Evolutionary conservation across 1,284 basidiomycete genomes (phyloP), one percentile per base, ranked within the genome.

Genomic region (Anthracocystis panici-leucophaei): DNA sequence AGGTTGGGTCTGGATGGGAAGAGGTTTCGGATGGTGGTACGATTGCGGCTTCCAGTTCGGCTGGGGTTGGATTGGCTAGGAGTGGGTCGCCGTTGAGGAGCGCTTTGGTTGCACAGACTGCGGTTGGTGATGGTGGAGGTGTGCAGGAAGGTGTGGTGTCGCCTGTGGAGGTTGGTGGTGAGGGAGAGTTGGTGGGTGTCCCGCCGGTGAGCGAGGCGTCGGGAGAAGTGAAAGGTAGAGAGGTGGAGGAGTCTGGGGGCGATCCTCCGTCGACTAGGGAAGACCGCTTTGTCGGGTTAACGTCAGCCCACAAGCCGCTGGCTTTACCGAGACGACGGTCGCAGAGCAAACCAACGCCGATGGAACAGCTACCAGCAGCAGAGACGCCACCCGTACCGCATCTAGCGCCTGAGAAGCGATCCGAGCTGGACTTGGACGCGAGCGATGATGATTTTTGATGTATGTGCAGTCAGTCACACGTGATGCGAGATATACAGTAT

Each of bases 1-100:
- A 76, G 42, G 51, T 60, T 0, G 74, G 66, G 12, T 76, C 74
- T 8, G 74, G 51, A 5, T 76, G 74, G 74, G 74, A 76, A 51
- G 74, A 76, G 51, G 65, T 76, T 8, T 76, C 74, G n/a, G 74
- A 76, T n/a, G 74, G 69, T 2, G 74, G 74, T 35, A 76, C 74
- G 14, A 67, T 76, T 27, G 68, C 74, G 2, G 53, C 63, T 3
- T 70, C 59, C 3, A 42, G 35, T 2, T 68, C 59, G 6, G 53
- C 55, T 27, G 54, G 49, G 21, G 35, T 49, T 29, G 48, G 21
- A 1, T 14, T 65, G n/a, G n/a, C 48, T 20, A 53, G 62, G 2
- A 50, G 58, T 7, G 54, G 42, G 1, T 71, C 67, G 20, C 68
- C 57, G 3, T 44, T 50, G 54, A 44, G 57, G 14, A 44, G 38